Base-by-base conservation (phyloP, 2,329 filamentous ascomycete genomes). In the Aspergillus oerlinghausenensis region DNA sequence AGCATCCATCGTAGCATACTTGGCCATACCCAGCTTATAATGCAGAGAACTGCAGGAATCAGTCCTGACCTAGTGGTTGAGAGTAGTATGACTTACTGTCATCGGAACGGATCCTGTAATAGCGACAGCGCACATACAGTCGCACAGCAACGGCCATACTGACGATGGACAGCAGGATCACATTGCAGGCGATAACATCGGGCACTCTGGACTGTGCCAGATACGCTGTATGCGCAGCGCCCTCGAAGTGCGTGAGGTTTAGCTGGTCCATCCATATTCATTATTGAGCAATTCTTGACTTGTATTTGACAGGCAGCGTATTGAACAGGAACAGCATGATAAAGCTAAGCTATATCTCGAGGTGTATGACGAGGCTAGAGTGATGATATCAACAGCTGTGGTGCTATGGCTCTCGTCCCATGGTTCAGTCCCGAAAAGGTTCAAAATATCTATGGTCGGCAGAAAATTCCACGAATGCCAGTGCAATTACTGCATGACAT, bases 151-250 rank as follows among this genome's bases (percentile, higher is more conserved):
- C 38, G 2, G 52, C 62, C 1, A 10, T 9, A 10, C 58, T 60
- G 25, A 56, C 47, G 5, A 54, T 40, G 1, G 54, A 49, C 19
- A 64, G 48, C 4, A 64, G 50, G 3, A 55, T 51, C 11, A 50
- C 50, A 55, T 64, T 62, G 32, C 62, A 64, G 4, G 50, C 38
- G 40, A 64, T 63, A 21, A 64, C 58, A 23, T 47, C 40, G 0
- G 57, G 49, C 29, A 59, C 56, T 4, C 57, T 51, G 23, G 54
- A 56, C 25, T 59, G 54, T 2, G 48, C 55, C 54, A 59, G 26
- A 21, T 47, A 57, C n/a, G 51, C 57, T 14, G 32, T 7, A 7
- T 38, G 14, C 32, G 32, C 5, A 7, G 14, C 32, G 14, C 5
- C 32, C 32, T 38, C 14, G 32, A 7, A 17, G 14, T 38, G 32